Evolutionary conservation across 2,329 filamentous ascomycete species (phyloP), one percentile per base, ranked within the genome.

Genomic region (Cyphellophora attinorum): DNA sequence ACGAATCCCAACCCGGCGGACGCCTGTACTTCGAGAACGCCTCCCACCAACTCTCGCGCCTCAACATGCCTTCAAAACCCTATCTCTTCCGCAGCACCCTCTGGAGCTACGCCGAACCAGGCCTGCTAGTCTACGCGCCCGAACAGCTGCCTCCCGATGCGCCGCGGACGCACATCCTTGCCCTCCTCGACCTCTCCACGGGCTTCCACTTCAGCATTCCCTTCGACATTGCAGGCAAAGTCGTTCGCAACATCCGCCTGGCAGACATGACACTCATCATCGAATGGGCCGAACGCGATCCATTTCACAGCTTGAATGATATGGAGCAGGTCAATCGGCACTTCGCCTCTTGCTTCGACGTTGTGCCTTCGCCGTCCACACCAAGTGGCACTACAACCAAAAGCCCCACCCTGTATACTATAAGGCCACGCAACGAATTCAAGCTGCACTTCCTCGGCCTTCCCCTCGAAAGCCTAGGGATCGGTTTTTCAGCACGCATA

Each of bases 401-500:
- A 14, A 39, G 23, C 3, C 29, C 37, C 2, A 41, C 41, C 27
- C 51, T 52, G 4, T 72, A 67, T 66, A 49, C 45, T 3, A 56
- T 74, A 33, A 53, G 52, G 1, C 70, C 70, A 35, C 69, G 72
- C 33, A 71, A 64, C 29, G 72, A 79, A 50, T 79, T 70, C 70
- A 72, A 72, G 47, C 69, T 77, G 23, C 68, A 76, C 53, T 69
- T 69, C 46, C 55, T 72, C 2, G 73, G 72, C 6, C 58, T 76
- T 31, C 65, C 21, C 21, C 72, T 1, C 49, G 76, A 5, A 70
- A 67, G 45, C 57, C 62, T n/a, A 57, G 62, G 25, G 72, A 76
- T 49, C 68, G 74, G n/a, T 76, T 78, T 61, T 76, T 73, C 54
- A 78, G 73, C 6, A 57, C 69, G 1, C 76, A 80, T 50, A 77